Conservation (phyloP, 2,329 filamentous ascomycete genomes). For the Clarireedia sp. region DNA sequence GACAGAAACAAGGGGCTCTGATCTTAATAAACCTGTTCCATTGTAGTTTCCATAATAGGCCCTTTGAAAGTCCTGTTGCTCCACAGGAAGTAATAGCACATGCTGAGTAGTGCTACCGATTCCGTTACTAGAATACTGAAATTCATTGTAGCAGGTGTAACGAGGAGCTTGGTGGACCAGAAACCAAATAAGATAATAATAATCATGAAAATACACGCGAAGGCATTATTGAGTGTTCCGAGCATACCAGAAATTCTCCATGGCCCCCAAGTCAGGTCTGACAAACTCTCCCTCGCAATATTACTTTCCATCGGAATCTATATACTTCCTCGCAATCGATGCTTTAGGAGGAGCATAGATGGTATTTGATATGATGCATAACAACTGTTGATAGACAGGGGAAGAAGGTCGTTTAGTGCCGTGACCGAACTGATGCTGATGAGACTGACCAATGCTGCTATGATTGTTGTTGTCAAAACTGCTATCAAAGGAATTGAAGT, state of each 20-base stretch:
- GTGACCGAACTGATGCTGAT: slow-evolving; percentile 44
- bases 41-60: not conserved
- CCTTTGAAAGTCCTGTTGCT: not conserved
- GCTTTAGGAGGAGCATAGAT: slow-evolving; percentile 30
- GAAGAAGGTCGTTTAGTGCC: slow-evolving; percentile 45
- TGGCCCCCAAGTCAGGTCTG: slow-evolving; percentile 1
- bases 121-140: slow-evolving; percentile 1
- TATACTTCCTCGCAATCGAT: slow-evolving; percentile 18
- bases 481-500: slow-evolving; percentile 36
- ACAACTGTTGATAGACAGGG: slow-evolving; percentile 40
- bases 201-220: slow-evolving; percentile 6
- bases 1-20: no score
- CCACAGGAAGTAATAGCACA: not conserved
- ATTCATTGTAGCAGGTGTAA: slow-evolving; percentile 3
- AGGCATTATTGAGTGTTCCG: slow-evolving; percentile 3
- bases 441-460: slow-evolving; percentile 18
- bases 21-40: no score
- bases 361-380: slow-evolving; percentile 43
- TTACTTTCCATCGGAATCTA: not conserved
- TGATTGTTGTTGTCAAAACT: slow-evolving; percentile 14
- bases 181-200: slow-evolving; percentile 6
- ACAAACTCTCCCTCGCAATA: not conserved
- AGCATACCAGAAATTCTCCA: not conserved
- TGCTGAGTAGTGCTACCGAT: not conserved
- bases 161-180: not conserved